These are phyloP conservation scores for Staphylotrichum longicolle DNA, from an alignment of 495 filamentous ascomycete genomes.

Conservation along the genomic window DNA sequence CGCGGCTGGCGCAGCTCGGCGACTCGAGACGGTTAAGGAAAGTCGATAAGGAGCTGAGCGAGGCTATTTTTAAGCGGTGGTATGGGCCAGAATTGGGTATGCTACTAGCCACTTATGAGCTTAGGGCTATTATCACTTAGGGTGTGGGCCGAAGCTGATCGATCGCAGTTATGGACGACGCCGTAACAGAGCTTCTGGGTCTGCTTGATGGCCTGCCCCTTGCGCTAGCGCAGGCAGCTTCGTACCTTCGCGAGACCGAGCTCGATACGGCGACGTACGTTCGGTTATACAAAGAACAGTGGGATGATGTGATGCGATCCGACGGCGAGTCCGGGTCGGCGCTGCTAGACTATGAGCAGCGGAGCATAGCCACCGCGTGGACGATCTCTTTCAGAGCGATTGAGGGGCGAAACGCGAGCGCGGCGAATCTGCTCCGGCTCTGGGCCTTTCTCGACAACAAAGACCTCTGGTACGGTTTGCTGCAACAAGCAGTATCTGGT, in stretches of 20 bases:
- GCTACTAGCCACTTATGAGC: no score
- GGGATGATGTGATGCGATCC: conserved; percentile 35
- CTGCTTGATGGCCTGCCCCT: conserved; percentile 45
- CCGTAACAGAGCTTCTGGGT: conserved; percentile 18
- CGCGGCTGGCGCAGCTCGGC: no score
- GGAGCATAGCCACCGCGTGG: conserved; percentile 31
- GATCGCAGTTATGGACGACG: conserved; percentile 19
- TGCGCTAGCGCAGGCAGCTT: conserved; percentile 43
- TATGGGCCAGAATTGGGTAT: no score
- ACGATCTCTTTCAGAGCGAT: conserved; percentile 34
- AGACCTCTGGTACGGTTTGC: conserved; percentile 33
- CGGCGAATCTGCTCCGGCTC: conserved; percentile 36
- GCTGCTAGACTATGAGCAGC: conserved; percentile 26
- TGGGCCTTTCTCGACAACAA: conserved; percentile 38
- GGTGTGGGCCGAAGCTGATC: no score
- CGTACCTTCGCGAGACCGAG: conserved; percentile 41
- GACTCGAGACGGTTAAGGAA: no score
- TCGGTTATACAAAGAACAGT: conserved; percentile 41
- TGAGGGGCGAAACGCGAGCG: conserved; percentile 26
- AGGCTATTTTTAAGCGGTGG: no score
- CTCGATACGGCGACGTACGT: conserved; percentile 32
- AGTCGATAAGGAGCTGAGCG: no score
- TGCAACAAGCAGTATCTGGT: conserved; percentile 18
- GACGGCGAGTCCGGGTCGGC: conserved; percentile 18
- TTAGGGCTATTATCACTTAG: no score